Evolutionary conservation across 2,329 filamentous ascomycete genomes (phyloP), one percentile per base, ranked within the genome.

Genomic region (Fusarium sp.): DNA sequence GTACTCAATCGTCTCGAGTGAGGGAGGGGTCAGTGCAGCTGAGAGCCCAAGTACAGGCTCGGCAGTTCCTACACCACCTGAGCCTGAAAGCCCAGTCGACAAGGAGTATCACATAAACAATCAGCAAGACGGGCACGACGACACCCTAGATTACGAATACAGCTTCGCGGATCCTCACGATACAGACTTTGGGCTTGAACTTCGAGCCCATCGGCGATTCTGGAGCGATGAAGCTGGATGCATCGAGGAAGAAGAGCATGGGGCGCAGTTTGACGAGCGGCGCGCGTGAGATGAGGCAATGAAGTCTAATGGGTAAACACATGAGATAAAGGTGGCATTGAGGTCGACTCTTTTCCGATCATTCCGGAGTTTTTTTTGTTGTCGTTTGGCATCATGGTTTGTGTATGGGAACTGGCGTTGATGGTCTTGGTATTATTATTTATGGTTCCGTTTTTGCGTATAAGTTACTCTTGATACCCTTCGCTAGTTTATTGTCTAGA

Each of bases 171-270:
- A 80, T 35, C 68, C 62, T 32, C 57, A 69, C 19, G 77, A 78
- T 51, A 56, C 47, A 27, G 78, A 80, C n/a, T 73, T 72, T 40
- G 76, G 73, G 10, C 62, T 80, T 41, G 76, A 79, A 51, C 75
- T 81, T 60, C 78, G 78, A 62, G 71, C 73, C 27, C 77, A 78
- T 56, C 73, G 77, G 52, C 70, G 78, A 39, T 75, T 77, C 40
- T 75, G 75, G 70, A 75, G 75, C 33, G 75, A 78, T 45, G 69
- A 78, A 32, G 75, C 75, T 14, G 75, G 75, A 40, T 72, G 77
- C 27, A 80, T 80, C 51, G 78, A 80, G 41, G 79, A 80, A 66
- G 79, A 81, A 56, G 77, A 77, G 39, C 68, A 73, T 41, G 71
- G 62, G 10, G 47, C 71, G 48, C 63, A 71, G 19, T 64, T 68